Conservation (phyloP, 345 rosid genomes). For the Rhodomyrtus tomentosa region DNA sequence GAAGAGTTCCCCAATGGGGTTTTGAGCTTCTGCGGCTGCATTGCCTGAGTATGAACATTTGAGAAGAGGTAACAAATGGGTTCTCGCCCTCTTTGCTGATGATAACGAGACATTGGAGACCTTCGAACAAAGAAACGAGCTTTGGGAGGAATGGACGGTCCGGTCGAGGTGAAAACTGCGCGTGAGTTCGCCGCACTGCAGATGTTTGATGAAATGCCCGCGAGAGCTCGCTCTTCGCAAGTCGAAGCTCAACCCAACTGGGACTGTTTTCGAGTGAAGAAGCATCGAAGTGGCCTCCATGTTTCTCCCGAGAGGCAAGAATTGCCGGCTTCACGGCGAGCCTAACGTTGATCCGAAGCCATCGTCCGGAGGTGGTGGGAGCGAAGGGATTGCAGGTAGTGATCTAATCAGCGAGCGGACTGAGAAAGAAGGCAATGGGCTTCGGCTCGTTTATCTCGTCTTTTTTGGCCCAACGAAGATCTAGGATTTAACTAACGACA, state of each 20-base stretch:
- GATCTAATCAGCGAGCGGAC: not conserved
- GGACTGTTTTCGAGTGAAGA: slow-evolving; percentile 33
- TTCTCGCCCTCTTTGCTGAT: not conserved
- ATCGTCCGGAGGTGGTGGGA: not conserved
- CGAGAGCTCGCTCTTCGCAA: slow-evolving; percentile 11
- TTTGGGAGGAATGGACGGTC: not conserved
- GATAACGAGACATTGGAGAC: not conserved
- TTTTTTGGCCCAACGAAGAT: not conserved
- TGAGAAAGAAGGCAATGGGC: not conserved
- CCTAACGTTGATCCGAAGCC: not conserved
- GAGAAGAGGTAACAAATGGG: slow-evolving; percentile 18
- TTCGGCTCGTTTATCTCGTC: not conserved
- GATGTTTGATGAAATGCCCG: slow-evolving; percentile 62
- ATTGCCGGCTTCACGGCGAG: not conserved
- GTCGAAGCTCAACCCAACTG: not conserved
- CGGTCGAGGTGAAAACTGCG: slow-evolving; percentile 3
- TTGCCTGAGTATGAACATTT: slow-evolving; percentile 43
- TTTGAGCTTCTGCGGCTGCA: slow-evolving; percentile 20
- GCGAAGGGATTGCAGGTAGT: not conserved
- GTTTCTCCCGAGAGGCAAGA: not conserved
- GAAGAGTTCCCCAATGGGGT: slow-evolving; percentile 30
- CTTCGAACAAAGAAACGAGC: not conserved
- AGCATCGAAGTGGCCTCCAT: slow-evolving; percentile 55
- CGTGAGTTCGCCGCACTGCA: slow-evolving; percentile 5
- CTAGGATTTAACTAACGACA: not conserved